These are phyloP conservation scores for Cryptosporidium parvum DNA, from an alignment of 169 alveolate species.

Conservation along the genomic window DNA sequence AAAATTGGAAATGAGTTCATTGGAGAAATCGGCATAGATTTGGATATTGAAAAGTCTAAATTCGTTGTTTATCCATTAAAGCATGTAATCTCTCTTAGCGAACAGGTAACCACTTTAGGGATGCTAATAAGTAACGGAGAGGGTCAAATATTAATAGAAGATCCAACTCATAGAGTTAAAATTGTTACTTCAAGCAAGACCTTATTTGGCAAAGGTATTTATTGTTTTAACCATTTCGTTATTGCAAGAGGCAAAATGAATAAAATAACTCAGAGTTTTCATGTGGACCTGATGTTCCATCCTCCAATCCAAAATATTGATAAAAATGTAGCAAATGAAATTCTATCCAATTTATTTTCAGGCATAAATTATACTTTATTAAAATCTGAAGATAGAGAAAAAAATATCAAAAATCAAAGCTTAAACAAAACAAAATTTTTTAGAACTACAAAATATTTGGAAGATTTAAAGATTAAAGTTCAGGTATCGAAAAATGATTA, in stretches of 20 bases:
- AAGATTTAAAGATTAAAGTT: neutral
- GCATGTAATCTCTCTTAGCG: neutral
- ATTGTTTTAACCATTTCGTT: slow-evolving; percentile 47
- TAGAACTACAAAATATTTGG: neutral
- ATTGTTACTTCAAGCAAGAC: neutral
- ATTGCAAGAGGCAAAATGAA: slow-evolving; percentile 45
- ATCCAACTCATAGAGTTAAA: slow-evolving; percentile 24
- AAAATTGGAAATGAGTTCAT: neutral
- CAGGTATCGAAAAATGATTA: slow-evolving; percentile 7
- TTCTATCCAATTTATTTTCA: neutral
- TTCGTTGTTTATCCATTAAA: slow-evolving; percentile 18
- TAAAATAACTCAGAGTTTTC: slow-evolving; percentile 1
- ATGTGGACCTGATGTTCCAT: slow-evolving; percentile 50
- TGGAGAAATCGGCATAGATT: neutral
- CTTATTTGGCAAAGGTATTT: slow-evolving; percentile 59
- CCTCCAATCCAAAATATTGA: slow-evolving; percentile 44
- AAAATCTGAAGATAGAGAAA: neutral
- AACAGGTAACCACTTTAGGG: slow-evolving; percentile 35
- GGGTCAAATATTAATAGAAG: slow-evolving; percentile 36
- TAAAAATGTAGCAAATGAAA: slow-evolving; percentile 11
- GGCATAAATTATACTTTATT: neutral
- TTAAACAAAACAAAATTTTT: neutral
- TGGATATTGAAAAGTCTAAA: slow-evolving; percentile 20
- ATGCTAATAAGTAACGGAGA: slow-evolving; percentile 41
- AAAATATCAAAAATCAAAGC: neutral